These are phyloP conservation scores for Phaffia australis DNA, from an alignment of 768 basidiomycete genomes.

Conservation along the genomic window DNA sequence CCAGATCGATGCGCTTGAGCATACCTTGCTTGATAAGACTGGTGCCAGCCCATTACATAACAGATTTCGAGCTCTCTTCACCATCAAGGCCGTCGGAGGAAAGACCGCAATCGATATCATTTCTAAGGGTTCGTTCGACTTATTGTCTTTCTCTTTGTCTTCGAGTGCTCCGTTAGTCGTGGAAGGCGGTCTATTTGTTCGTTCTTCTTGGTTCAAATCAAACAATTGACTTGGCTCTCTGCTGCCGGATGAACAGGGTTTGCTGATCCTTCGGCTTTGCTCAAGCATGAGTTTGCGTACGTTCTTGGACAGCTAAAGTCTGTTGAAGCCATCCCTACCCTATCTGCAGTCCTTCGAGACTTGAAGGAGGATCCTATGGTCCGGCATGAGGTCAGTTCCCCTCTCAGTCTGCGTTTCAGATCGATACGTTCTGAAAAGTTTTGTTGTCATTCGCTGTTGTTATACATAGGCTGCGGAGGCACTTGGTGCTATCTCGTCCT, in stretches of 20 bases:
- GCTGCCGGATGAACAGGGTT: conserved; percentile 52
- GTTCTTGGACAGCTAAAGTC: conserved; percentile 86
- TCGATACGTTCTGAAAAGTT: background rate
- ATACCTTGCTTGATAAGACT: conserved; percentile 63
- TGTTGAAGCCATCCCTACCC: conserved; percentile 58
- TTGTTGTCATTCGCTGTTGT: background rate
- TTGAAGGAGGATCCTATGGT: conserved; percentile 82
- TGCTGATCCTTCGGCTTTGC: conserved; percentile 68
- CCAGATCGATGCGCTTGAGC: conserved; percentile 59
- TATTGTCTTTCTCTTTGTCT: background rate
- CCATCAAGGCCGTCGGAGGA: conserved; percentile 68
- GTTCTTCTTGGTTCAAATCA: background rate
- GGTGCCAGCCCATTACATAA: conserved; percentile 68
- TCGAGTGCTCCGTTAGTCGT: background rate
- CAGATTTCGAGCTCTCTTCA: conserved; percentile 82
- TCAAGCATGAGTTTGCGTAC: conserved; percentile 96
- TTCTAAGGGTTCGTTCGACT: conserved; percentile 53
- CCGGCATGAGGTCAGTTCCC: conserved; percentile 67
- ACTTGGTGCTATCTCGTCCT: conserved; percentile 79
- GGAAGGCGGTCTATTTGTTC: background rate
- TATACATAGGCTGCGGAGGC: conserved; percentile 81
- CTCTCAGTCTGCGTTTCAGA: background rate
- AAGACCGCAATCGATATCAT: conserved; percentile 69
- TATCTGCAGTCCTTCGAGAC: conserved; percentile 65
- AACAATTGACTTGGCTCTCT: background rate